Conservation (phyloP, 1,139 yeast species). For the Hemisphaericaspora subhashii region DNA sequence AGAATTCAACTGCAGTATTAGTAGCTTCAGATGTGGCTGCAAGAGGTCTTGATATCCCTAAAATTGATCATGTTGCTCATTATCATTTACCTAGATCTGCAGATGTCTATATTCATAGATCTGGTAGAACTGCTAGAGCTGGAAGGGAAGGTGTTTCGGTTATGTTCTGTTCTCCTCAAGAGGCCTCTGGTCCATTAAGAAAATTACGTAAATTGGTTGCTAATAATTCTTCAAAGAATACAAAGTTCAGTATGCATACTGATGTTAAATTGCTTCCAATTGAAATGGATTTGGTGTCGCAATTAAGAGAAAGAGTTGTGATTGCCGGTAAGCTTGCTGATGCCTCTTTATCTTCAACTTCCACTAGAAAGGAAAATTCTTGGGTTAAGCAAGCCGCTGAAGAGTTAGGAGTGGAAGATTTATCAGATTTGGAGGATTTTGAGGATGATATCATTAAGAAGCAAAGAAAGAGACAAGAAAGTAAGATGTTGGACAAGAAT, state of each 20-base stretch:
- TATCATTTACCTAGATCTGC: constrained; percentile 95
- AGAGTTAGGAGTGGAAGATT: constrained; percentile 80
- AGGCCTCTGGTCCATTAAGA: constrained; percentile 82
- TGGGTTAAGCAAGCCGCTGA: constrained; percentile 94
- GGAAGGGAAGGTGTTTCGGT: constrained; percentile 92
- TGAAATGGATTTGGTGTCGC: constrained; percentile 70
- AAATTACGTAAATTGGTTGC: constrained; percentile 69
- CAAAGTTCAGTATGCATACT: constrained; percentile 37
- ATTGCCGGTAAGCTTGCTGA: constrained; percentile 78
- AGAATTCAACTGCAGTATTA: constrained; percentile 62
- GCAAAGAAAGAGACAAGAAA: constrained; percentile 60
- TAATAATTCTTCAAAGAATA: constrained; percentile 24
- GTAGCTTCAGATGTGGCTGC: constrained; percentile 99
- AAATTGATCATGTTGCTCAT: constrained; percentile 91
- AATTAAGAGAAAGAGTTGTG: constrained; percentile 65
- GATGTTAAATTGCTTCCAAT: constrained; percentile 75
- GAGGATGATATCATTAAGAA: constrained; percentile 69
- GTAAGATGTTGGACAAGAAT: constrained; percentile 51
- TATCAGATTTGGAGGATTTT: constrained; percentile 55
- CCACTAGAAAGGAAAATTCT: constrained; percentile 66
- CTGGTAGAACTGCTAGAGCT: constrained; percentile 98
- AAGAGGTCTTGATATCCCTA: constrained; percentile 92
- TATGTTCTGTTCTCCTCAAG: constrained; percentile 90
- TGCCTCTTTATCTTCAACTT: constrained; percentile 56
- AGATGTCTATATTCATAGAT: constrained; percentile 90